These are phyloP conservation scores for Pleoardoris graminearum DNA, from an alignment of 2,329 filamentous ascomycete genomes.

Conservation along the genomic window DNA sequence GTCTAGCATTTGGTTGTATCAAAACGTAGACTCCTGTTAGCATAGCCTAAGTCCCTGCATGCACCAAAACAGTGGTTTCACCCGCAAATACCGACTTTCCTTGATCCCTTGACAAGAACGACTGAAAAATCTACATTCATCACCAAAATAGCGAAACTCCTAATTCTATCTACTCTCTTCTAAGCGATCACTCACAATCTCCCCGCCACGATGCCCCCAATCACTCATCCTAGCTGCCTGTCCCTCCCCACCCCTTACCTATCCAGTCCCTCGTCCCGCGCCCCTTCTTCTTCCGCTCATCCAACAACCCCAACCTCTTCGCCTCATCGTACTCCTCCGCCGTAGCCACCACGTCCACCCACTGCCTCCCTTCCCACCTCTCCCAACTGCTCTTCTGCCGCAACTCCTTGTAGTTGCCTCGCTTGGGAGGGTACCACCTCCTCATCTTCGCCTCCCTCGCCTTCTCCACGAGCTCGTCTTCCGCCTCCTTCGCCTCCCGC, in stretches of 20 bases:
- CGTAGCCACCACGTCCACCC: neutral
- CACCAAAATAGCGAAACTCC: too few relatives aligned
- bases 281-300: neutral
- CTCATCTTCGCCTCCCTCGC: slow-evolving; percentile 5
- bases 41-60: too few relatives aligned
- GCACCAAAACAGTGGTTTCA: too few relatives aligned
- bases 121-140: too few relatives aligned
- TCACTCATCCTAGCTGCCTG: neutral
- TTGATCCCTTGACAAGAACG: too few relatives aligned
- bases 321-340: neutral
- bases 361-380: slow-evolving; percentile 6
- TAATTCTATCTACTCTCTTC: too few relatives aligned
- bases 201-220: too few relatives aligned
- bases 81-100: too few relatives aligned
- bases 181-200: too few relatives aligned
- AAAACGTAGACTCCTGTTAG: too few relatives aligned
- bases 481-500: neutral
- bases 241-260: neutral
- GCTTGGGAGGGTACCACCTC: neutral
- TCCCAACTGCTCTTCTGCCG: slow-evolving; percentile 4
- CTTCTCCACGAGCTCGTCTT: neutral
- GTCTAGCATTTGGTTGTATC: too few relatives aligned
- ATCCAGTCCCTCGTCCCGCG: neutral
- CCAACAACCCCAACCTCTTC: neutral
- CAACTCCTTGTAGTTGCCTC: neutral